Evolutionary conservation across 495 filamentous ascomycete genomes (phyloP).

Genomic region (Cairneyella variabilis): DNA sequence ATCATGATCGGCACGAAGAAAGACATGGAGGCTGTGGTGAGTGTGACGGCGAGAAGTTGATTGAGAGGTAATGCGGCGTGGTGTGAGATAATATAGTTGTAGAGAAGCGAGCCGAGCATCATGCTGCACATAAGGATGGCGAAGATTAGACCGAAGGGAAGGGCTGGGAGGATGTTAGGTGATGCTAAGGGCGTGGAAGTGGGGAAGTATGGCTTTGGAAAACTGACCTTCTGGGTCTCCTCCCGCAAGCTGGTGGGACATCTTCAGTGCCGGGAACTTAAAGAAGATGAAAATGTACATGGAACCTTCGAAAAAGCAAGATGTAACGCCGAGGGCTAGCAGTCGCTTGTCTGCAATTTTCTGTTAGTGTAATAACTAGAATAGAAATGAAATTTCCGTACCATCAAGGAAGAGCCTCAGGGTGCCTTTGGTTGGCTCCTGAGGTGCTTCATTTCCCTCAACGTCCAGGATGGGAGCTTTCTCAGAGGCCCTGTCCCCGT

Average conservation of each 20-base stretch:
- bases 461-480: background rate
- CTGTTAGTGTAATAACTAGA: background rate
- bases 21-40: slow-evolving; percentile 34
- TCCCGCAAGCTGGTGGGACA: slow-evolving; percentile 29
- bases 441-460: background rate
- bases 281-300: slow-evolving; percentile 61
- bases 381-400: background rate
- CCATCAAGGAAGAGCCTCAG: slow-evolving; percentile 13
- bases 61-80: slow-evolving; percentile 16
- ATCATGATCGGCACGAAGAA: slow-evolving; percentile 34
- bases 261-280: slow-evolving; percentile 46
- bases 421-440: slow-evolving; percentile 13
- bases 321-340: slow-evolving; percentile 41
- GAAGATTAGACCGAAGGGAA: slow-evolving; percentile 55
- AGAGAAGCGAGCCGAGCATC: slow-evolving; percentile 44
- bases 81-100: slow-evolving; percentile 29
- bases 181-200: no score
- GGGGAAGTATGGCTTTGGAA: no score
- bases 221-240: background rate
- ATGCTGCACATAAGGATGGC: slow-evolving; percentile 53
- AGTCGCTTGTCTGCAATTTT: slow-evolving; percentile 33
- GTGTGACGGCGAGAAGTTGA: slow-evolving; percentile 32
- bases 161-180: slow-evolving; percentile 28
- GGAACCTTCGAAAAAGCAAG: slow-evolving; percentile 52
- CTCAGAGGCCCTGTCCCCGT: slow-evolving; percentile 31